Evolutionary conservation across 2,329 filamentous ascomycete genomes (phyloP).

Genomic region (Claviceps capensis): DNA sequence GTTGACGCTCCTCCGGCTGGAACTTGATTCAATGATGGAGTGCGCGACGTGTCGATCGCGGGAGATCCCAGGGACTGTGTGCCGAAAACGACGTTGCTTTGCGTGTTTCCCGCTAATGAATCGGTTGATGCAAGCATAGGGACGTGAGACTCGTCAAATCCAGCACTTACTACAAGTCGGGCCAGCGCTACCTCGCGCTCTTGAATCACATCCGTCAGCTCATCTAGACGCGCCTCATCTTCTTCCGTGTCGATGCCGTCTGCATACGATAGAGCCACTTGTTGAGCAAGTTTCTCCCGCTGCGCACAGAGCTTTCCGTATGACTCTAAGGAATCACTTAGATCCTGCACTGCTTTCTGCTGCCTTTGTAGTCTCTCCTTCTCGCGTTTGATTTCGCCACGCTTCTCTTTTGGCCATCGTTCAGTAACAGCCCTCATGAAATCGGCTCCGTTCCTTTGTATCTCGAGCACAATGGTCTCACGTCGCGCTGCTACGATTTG

Average conservation of each 20-base stretch:
- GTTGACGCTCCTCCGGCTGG: constrained; percentile 21
- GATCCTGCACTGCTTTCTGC: constrained; percentile 27
- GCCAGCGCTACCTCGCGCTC: constrained; percentile 29
- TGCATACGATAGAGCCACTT: constrained; percentile 36
- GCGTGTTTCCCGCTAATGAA: constrained; percentile 6
- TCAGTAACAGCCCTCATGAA: constrained; percentile 34
- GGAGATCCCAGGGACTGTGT: constrained; percentile 26
- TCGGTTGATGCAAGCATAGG: constrained; percentile 15
- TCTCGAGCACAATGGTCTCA: constrained; percentile 24
- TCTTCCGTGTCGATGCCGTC: constrained; percentile 37
- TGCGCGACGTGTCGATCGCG: constrained; percentile 19
- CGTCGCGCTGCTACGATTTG: constrained; percentile 21
- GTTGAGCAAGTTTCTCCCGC: constrained; percentile 31
- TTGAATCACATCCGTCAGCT: constrained; percentile 31
- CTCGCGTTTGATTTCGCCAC: constrained; percentile 33
- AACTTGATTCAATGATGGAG: constrained; percentile 20
- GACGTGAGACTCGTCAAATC: constrained; percentile 28
- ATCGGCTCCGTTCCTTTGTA: constrained; percentile 33
- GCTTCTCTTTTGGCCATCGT: constrained; percentile 30
- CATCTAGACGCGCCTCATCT: constrained; percentile 35
- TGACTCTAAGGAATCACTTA: constrained; percentile 27
- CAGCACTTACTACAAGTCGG: constrained; percentile 27
- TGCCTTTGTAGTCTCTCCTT: constrained; percentile 34
- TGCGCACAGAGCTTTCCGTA: constrained; percentile 29
- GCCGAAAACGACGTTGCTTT: constrained; percentile 25